Conservation (phyloP, 176 grass and related monocot species). For the Aegilops speltoides region DNA sequence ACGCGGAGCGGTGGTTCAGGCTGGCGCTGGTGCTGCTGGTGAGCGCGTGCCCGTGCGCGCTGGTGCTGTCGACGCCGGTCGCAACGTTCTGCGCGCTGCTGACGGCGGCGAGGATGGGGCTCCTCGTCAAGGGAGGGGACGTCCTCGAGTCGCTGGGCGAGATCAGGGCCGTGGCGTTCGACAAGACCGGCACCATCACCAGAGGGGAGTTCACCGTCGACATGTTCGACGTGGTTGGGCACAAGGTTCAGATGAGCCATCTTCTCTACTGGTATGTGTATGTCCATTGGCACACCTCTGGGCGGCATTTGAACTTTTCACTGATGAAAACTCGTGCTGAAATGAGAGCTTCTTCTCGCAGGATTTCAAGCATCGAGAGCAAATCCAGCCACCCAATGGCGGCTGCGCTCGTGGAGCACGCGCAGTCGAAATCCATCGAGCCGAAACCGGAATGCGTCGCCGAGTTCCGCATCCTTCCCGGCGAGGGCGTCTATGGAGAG, state of each 20-base stretch:
- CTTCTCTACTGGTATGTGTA: slow-evolving; percentile 62
- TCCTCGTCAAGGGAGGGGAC: slow-evolving; percentile 73
- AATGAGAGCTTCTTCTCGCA: slow-evolving; percentile 1
- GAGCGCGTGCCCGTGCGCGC: slow-evolving; percentile 72
- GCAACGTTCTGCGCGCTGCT: slow-evolving; percentile 66
- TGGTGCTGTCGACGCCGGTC: slow-evolving; percentile 76
- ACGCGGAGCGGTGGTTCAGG: slow-evolving; percentile 36
- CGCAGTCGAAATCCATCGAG: slow-evolving; percentile 44
- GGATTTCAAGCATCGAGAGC: slow-evolving; percentile 79
- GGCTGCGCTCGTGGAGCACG: slow-evolving; percentile 62
- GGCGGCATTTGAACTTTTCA: background rate
- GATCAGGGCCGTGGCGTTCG: slow-evolving; percentile 56
- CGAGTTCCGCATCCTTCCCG: slow-evolving; percentile 57
- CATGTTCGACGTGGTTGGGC: slow-evolving; percentile 35
- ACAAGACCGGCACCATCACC: slow-evolving; percentile 84
- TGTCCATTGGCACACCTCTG: background rate
- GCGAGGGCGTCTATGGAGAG: slow-evolving; percentile 63
- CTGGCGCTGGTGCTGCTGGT: slow-evolving; percentile 65
- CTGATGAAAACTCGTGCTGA: background rate
- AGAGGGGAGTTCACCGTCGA: slow-evolving; percentile 59
- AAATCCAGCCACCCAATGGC: slow-evolving; percentile 92
- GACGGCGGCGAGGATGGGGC: slow-evolving; percentile 48
- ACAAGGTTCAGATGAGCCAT: slow-evolving; percentile 5
- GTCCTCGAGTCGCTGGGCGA: slow-evolving; percentile 57
- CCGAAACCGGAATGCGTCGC: slow-evolving; percentile 44